phyloP scores from a whole-genome alignment of 2,329 filamentous ascomycete species.

The Talaromyces sp. region DNA sequence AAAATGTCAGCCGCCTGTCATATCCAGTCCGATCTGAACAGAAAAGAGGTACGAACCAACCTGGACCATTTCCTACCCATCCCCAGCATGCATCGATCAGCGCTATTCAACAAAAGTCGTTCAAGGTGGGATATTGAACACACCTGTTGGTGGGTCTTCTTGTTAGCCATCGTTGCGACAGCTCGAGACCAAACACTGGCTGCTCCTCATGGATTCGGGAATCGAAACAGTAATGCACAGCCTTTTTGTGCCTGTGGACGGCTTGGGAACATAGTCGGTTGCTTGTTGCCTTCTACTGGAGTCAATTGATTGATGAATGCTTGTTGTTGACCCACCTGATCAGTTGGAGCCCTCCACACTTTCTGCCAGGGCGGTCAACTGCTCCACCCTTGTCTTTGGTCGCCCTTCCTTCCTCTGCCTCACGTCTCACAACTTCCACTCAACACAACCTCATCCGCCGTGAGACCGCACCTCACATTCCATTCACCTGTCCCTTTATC shows the following conservation, averaged over 20 bases:
- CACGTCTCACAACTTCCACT: neutral
- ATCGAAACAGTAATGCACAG: slow-evolving; percentile 21
- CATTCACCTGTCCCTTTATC: no score
- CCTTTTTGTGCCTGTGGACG: slow-evolving; percentile 5
- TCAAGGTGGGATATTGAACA: slow-evolving; percentile 27
- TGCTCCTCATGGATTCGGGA: slow-evolving; percentile 17
- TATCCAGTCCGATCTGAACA: slow-evolving; percentile 16
- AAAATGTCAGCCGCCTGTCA: slow-evolving; percentile 25
- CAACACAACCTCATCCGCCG: neutral
- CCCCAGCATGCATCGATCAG: slow-evolving; percentile 15
- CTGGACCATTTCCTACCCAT: slow-evolving; percentile 93
- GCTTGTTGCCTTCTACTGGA: neutral
- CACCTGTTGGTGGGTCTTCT: slow-evolving; percentile 69
- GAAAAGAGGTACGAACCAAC: slow-evolving; percentile 70
- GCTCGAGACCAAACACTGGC: slow-evolving; percentile 14
- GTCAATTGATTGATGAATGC: neutral
- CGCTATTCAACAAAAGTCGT: neutral
- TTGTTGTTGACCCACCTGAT: neutral
- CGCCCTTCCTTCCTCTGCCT: neutral
- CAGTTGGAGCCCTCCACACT: neutral
- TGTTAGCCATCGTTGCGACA: slow-evolving; percentile 33
- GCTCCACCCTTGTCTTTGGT: slow-evolving; percentile 19
- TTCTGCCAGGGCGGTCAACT: slow-evolving; percentile 20
- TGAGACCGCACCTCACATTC: neutral
- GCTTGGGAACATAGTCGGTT: neutral